Percentiles rank a stretch among this genome's conserved stretches.
These are phyloP conservation scores for Globisporangium heterothallicum DNA, from an alignment of 352 stramenopile species.

Conservation along the genomic window DNA sequence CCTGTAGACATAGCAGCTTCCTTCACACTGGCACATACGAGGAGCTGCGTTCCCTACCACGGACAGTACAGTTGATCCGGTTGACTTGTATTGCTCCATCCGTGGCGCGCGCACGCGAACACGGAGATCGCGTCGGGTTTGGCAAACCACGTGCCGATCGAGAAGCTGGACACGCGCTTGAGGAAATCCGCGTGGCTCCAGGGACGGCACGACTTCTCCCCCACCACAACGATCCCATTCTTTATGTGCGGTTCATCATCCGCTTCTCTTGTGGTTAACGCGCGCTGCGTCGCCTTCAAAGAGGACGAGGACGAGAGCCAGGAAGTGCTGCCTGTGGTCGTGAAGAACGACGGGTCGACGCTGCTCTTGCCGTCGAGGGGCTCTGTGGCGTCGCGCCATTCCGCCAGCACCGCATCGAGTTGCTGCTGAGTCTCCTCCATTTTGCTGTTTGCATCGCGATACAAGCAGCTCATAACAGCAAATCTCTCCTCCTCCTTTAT, in stretches of 20 bases:
- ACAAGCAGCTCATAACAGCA: too few species aligned
- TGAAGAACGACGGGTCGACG: conserved; percentile 7
- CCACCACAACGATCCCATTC: too few species aligned
- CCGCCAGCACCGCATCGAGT: conserved; percentile 10
- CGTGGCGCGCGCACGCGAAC: conserved; percentile 44
- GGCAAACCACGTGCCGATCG: conserved; percentile 53
- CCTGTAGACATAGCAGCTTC: neutral
- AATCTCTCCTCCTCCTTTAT: too few species aligned
- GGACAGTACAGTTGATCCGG: conserved; percentile 40
- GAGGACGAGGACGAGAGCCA: neutral
- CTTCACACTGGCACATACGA: neutral
- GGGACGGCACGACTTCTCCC: too few species aligned
- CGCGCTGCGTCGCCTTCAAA: neutral
- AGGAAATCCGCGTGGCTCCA: conserved; percentile 51
- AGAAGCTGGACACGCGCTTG: conserved; percentile 44
- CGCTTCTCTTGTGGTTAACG: neutral
- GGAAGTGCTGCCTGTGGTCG: neutral
- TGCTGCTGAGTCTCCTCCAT: conserved; percentile 6
- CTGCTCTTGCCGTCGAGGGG: conserved; percentile 9
- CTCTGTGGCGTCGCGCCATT: conserved; percentile 11
- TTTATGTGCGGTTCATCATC: neutral
- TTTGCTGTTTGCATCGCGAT: neutral
- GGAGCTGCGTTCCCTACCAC: conserved; percentile 17
- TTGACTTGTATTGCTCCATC: conserved; percentile 37
- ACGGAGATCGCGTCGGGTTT: conserved; percentile 42